Percentiles rank a stretch among this genome's conserved stretches.
phyloP scores from a whole-genome alignment of 1,284 basidiomycete species.

The Apiotrichum laibachii region DNA sequence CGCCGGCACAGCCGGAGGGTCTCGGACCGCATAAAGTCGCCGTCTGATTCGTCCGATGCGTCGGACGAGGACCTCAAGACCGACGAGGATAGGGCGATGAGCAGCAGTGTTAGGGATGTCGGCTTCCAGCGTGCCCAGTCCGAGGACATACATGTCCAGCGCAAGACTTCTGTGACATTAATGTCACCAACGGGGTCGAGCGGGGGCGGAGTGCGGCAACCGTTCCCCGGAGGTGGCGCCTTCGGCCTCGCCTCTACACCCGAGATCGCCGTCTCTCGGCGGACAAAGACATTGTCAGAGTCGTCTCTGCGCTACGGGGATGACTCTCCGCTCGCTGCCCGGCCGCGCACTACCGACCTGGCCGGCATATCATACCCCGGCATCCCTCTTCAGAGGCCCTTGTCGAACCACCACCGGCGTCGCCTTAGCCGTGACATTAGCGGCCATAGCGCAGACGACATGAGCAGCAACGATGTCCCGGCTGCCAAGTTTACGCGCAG shows the following conservation, averaged over 20 bases:
- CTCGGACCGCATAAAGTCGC: slow-evolving; percentile 43
- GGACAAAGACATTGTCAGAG: slow-evolving; percentile 37
- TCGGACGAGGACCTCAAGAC: slow-evolving; percentile 27
- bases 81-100: slow-evolving; percentile 5
- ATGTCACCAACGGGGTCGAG: not conserved
- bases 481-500: slow-evolving; percentile 8
- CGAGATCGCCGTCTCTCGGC: slow-evolving; percentile 17
- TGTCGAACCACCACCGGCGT: slow-evolving; percentile 23
- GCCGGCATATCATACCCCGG: slow-evolving; percentile 28
- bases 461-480: slow-evolving; percentile 12
- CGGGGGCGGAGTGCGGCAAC: not conserved
- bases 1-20: slow-evolving; percentile 2
- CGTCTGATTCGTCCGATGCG: slow-evolving; percentile 40
- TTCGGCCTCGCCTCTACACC: slow-evolving; percentile 9
- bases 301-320: slow-evolving; percentile 13
- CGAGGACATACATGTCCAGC: not conserved
- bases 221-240: not conserved
- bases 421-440: slow-evolving; percentile 24
- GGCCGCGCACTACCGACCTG: slow-evolving; percentile 23
- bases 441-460: slow-evolving; percentile 27
- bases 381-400: slow-evolving; percentile 34
- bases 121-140: not conserved
- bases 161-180: not conserved
- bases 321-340: slow-evolving; percentile 31
- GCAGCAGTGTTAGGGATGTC: slow-evolving; percentile 2